A percentile compares a stretch with the other conserved stretches of the same genome.
phyloP scores from a whole-genome alignment of 1,284 basidiomycete genomes.

The Leccinum griseonigrum region DNA sequence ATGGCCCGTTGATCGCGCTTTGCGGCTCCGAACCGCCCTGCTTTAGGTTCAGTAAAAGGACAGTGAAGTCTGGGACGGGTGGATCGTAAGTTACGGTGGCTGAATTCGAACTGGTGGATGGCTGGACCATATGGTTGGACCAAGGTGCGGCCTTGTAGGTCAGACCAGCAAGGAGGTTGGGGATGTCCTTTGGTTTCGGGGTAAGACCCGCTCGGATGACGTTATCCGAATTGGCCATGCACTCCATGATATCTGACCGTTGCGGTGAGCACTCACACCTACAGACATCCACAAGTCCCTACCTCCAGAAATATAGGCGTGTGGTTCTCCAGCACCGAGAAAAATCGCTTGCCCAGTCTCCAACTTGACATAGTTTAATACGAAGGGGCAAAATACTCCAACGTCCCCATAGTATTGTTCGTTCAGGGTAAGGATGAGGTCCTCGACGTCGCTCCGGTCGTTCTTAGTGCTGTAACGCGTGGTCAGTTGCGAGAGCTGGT shows the following conservation, averaged over 20 bases:
- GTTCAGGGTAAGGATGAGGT: slow-evolving; percentile 73
- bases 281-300: slow-evolving; percentile 15
- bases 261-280: slow-evolving; percentile 9
- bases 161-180: slow-evolving; percentile 85
- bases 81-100: slow-evolving; percentile 73
- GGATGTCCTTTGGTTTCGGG: slow-evolving; percentile 92
- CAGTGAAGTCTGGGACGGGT: slow-evolving; percentile 92
- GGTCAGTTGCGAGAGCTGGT: slow-evolving; percentile 60
- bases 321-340: slow-evolving; percentile 93
- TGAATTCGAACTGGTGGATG: slow-evolving; percentile 46
- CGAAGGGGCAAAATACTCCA: slow-evolving; percentile 90
- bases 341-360: slow-evolving; percentile 90
- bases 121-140: slow-evolving; percentile 67
- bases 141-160: slow-evolving; percentile 80
- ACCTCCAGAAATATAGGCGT: slow-evolving; percentile 95
- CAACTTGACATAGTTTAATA: slow-evolving; percentile 86
- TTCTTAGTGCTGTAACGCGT: slow-evolving; percentile 55
- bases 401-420: slow-evolving; percentile 90
- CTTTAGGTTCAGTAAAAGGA: slow-evolving; percentile 63
- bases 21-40: slow-evolving; percentile 53
- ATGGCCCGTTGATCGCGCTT: slow-evolving; percentile 74
- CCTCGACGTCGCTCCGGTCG: slow-evolving; percentile 49
- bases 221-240: slow-evolving; percentile 98
- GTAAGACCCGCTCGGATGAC: slow-evolving; percentile 98
- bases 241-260: slow-evolving; percentile 86